These are phyloP conservation scores for Nepenthes alata DNA, from an alignment of 179 eudicot genomes.

Conservation along the genomic window DNA sequence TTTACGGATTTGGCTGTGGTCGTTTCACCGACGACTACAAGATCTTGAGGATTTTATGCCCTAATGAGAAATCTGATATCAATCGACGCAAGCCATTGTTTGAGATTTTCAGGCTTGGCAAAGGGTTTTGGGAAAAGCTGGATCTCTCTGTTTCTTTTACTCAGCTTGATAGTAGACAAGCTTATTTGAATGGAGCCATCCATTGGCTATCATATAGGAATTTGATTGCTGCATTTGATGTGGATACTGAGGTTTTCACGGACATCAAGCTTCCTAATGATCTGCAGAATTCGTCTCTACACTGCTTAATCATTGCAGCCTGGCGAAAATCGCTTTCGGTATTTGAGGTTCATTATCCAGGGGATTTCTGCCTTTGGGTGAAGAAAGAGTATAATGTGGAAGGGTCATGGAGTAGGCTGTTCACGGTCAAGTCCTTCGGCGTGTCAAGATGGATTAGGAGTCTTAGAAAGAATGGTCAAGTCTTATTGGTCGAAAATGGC, in stretches of 20 bases:
- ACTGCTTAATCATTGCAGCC: conserved; percentile 2
- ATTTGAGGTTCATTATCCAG: conserved; percentile 12
- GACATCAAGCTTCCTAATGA: conserved; percentile 17
- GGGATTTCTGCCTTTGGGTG: conserved; percentile 24
- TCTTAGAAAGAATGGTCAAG: conserved; percentile 21
- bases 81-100: conserved; percentile 4
- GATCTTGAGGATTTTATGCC: conserved; percentile 24
- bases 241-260: conserved; percentile 20
- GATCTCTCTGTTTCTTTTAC: conserved; percentile 7
- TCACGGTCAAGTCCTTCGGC: conserved; percentile 11
- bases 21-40: conserved; percentile 14
- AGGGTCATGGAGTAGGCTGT: conserved; percentile 26
- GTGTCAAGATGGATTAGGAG: conserved; percentile 11
- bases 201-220: conserved; percentile 23
- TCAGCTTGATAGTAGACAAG: conserved; percentile 12
- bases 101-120: conserved; percentile 19
- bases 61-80: background rate
- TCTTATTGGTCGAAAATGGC: conserved; percentile 11
- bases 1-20: conserved; percentile 27
- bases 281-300: conserved; percentile 9
- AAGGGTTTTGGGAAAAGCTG: conserved; percentile 18
- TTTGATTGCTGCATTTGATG: conserved; percentile 17
- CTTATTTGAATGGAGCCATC: conserved; percentile 17
- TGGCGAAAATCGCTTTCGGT: conserved; percentile 15
- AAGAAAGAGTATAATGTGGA: conserved; percentile 16